Evolutionary conservation across 73 alveolate species (phyloP).

Genomic region (Uronychia setigera): DNA sequence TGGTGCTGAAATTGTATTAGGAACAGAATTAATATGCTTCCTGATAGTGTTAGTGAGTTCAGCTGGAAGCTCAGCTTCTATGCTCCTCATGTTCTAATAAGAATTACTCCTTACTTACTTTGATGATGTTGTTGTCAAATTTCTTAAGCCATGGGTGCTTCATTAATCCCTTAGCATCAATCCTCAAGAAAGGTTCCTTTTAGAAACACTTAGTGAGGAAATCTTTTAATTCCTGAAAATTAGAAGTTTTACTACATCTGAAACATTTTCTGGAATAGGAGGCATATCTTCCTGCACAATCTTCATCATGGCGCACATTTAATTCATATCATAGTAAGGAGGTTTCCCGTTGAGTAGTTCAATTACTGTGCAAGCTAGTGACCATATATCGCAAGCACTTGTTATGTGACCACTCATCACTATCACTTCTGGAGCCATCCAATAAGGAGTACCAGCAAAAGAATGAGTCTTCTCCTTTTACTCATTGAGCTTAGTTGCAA

Average conservation of each 20-base stretch:
- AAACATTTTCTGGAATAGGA: slow-evolving; percentile 92
- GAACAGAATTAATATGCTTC: slow-evolving; percentile 42
- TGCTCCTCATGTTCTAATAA: slow-evolving; percentile 32
- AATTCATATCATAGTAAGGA: slow-evolving; percentile 90
- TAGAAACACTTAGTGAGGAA: slow-evolving; percentile 89
- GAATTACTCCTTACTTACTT: not conserved
- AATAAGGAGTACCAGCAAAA: slow-evolving; percentile 97
- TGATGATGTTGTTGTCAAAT: slow-evolving; percentile 34
- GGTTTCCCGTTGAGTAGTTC: slow-evolving; percentile 96
- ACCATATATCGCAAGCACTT: slow-evolving; percentile 97
- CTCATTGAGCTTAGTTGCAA: slow-evolving; percentile 90
- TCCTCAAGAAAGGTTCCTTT: slow-evolving; percentile 93
- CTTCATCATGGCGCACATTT: slow-evolving; percentile 87
- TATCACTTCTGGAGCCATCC: slow-evolving; percentile 99
- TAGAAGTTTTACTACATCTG: slow-evolving; percentile 26
- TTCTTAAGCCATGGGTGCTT: slow-evolving; percentile 89
- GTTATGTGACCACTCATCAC: slow-evolving; percentile 91
- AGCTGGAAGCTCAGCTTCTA: slow-evolving; percentile 51
- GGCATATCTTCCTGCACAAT: slow-evolving; percentile 92
- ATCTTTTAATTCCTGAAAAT: slow-evolving; percentile 73
- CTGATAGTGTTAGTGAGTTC: slow-evolving; percentile 71
- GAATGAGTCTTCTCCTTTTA: slow-evolving; percentile 87
- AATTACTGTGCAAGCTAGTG: slow-evolving; percentile 96
- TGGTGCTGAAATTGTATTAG: slow-evolving; percentile 7
- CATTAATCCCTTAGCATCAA: slow-evolving; percentile 88